phyloP scores from a whole-genome alignment of 306 rosid species.

The Ceratonia siliqua region DNA sequence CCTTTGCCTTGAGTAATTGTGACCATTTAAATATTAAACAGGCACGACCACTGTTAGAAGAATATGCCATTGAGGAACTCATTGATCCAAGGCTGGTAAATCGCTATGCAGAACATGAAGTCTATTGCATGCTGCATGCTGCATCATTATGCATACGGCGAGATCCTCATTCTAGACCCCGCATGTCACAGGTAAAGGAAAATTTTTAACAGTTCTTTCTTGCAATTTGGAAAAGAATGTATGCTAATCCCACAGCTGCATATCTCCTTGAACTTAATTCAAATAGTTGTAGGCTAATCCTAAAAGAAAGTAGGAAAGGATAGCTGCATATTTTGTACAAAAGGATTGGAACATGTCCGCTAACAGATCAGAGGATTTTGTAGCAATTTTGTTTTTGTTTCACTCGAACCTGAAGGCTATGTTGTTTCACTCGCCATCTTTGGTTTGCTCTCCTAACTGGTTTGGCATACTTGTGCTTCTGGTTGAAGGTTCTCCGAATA shows the following conservation, averaged over 20 bases:
- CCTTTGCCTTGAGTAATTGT: slow-evolving; percentile 36
- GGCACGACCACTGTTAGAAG: slow-evolving; percentile 90
- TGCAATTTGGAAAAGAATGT: background rate
- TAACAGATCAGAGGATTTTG: background rate
- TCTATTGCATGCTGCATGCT: slow-evolving; percentile 87
- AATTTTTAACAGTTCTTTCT: background rate
- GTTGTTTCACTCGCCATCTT: slow-evolving; percentile 8
- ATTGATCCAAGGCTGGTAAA: slow-evolving; percentile 85
- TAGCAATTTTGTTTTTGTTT: background rate
- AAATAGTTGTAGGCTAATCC: background rate
- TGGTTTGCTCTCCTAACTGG: slow-evolving; percentile 6
- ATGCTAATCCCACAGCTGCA: background rate
- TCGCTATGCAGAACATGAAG: slow-evolving; percentile 77
- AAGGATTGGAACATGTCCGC: background rate
- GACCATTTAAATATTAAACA: slow-evolving; percentile 44
- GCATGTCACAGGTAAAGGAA: slow-evolving; percentile 83
- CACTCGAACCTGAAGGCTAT: background rate
- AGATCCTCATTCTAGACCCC: slow-evolving; percentile 92
- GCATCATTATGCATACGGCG: slow-evolving; percentile 90
- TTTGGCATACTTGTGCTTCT: slow-evolving; percentile 4
- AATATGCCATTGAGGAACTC: slow-evolving; percentile 72
- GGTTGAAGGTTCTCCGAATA: slow-evolving; percentile 74
- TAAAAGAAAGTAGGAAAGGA: background rate
- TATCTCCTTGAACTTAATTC: background rate
- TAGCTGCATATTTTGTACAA: background rate